A percentile compares a stretch with the other conserved stretches of the same genome.
Conservation (phyloP, 345 rosid genomes). For the Raphanus sativus region DNA sequence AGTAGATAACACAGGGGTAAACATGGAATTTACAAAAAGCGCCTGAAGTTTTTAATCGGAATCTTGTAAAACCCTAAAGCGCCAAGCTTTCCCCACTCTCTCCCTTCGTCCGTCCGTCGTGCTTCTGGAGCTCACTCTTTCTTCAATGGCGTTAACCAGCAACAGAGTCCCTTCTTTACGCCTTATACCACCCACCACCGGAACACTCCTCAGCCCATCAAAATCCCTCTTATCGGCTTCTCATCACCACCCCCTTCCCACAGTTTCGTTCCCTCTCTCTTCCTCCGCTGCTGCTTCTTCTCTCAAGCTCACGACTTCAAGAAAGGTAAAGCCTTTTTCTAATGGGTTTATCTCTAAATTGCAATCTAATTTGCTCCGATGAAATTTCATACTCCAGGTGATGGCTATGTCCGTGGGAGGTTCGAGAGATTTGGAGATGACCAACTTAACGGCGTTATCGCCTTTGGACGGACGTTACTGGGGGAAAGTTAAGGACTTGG, state of each 20-base stretch:
- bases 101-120: not conserved
- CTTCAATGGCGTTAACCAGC: constrained; percentile 37
- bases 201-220: constrained; percentile 22
- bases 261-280: constrained; percentile 31
- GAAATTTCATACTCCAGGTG: constrained; percentile 34
- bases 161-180: constrained; percentile 11
- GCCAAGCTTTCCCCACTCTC: not conserved
- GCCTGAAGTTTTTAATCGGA: not conserved
- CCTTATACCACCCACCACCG: constrained; percentile 4
- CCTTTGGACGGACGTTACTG: constrained; percentile 97
- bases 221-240: constrained; percentile 17
- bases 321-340: constrained; percentile 33
- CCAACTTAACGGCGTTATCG: constrained; percentile 76
- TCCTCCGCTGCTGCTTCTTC: not conserved
- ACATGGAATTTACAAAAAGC: not conserved
- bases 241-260: constrained; percentile 21
- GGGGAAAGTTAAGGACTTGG: constrained; percentile 78
- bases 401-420: constrained; percentile 43
- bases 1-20: not conserved
- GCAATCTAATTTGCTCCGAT: not conserved
- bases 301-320: constrained; percentile 32
- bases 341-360: not conserved
- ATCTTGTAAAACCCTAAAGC: constrained; percentile 33
- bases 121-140: constrained; percentile 46
- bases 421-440: constrained; percentile 54